phyloP scores from a whole-genome alignment of 768 basidiomycete genomes.

The Cyclocybe aegerita region DNA sequence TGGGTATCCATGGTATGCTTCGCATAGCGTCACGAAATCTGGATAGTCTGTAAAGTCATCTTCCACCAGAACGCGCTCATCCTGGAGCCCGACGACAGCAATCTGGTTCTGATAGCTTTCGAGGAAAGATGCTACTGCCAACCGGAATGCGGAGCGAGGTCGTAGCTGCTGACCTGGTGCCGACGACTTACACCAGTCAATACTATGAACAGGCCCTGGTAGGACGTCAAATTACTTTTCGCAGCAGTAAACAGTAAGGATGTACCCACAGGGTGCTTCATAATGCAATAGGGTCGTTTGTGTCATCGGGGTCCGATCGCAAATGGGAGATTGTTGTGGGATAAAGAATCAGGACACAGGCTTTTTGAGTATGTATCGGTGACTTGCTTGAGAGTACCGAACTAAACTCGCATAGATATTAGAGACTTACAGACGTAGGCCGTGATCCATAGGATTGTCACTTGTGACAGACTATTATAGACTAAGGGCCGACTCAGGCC shows the following conservation, averaged over 20 bases:
- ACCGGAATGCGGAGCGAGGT: conserved; percentile 76
- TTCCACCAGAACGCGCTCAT: conserved; percentile 85
- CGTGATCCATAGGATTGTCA: no score
- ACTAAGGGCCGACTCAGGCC: no score
- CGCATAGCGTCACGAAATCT: conserved; percentile 85
- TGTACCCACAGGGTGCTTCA: conserved; percentile 77
- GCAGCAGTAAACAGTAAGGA: conserved; percentile 1
- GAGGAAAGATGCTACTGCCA: conserved; percentile 82
- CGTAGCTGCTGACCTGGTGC: conserved; percentile 72
- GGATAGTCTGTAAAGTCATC: conserved; percentile 82
- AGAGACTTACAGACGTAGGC: no score
- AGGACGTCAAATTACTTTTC: conserved; percentile 3
- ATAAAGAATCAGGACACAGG: no score
- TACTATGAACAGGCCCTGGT: conserved; percentile 80
- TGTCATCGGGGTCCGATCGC: conserved; percentile 40
- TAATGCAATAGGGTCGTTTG: conserved; percentile 77
- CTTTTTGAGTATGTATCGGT: no score
- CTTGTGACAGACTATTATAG: no score
- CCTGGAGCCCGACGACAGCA: conserved; percentile 75
- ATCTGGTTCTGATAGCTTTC: conserved; percentile 85
- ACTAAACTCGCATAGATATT: no score
- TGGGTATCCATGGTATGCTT: conserved; percentile 87
- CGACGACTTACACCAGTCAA: conserved; percentile 88
- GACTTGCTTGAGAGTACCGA: no score
- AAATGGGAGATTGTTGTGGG: background rate